phyloP scores from a whole-genome alignment of 1,284 basidiomycete species.

The Ustilago sp. region DNA sequence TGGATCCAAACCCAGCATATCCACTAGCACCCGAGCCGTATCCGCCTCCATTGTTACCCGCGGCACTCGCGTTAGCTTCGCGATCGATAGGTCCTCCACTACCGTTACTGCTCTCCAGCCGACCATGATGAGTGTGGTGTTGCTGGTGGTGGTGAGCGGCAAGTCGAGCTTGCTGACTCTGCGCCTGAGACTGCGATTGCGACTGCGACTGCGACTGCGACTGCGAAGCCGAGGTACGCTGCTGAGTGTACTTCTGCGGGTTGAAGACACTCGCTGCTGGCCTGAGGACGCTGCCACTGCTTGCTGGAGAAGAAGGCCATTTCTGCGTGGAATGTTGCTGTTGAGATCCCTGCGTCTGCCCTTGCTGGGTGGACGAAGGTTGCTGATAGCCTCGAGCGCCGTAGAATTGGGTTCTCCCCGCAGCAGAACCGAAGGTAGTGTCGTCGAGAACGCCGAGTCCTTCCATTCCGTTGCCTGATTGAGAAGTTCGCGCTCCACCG shows the following conservation, averaged over 20 bases:
- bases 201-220: conserved; percentile 27
- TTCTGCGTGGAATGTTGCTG: conserved; percentile 15
- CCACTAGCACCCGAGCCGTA: conserved; percentile 16
- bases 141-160: conserved; percentile 27
- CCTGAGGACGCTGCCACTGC: conserved; percentile 27
- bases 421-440: conserved; percentile 18
- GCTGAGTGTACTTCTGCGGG: conserved; percentile 31
- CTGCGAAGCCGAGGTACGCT: conserved; percentile 19
- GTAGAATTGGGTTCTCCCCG: conserved; percentile 34
- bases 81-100: conserved; percentile 43
- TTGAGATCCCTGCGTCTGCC: conserved; percentile 12
- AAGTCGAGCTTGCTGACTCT: conserved; percentile 18
- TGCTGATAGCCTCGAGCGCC: conserved; percentile 41
- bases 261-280: conserved; percentile 42
- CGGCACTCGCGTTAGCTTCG: conserved; percentile 4
- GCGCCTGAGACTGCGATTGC: conserved; percentile 28
- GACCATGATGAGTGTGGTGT: conserved; percentile 13
- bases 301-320: conserved; percentile 19
- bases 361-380: conserved; percentile 13
- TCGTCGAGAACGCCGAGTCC: conserved; percentile 44
- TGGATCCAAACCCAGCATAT: conserved; percentile 28
- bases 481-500: conserved; percentile 19
- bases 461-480: conserved; percentile 30
- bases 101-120: conserved; percentile 3
- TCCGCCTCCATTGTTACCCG: background rate